Evolutionary conservation across 2,329 filamentous ascomycete genomes (phyloP).

Genomic region (Purpureocillium lavendulum): DNA sequence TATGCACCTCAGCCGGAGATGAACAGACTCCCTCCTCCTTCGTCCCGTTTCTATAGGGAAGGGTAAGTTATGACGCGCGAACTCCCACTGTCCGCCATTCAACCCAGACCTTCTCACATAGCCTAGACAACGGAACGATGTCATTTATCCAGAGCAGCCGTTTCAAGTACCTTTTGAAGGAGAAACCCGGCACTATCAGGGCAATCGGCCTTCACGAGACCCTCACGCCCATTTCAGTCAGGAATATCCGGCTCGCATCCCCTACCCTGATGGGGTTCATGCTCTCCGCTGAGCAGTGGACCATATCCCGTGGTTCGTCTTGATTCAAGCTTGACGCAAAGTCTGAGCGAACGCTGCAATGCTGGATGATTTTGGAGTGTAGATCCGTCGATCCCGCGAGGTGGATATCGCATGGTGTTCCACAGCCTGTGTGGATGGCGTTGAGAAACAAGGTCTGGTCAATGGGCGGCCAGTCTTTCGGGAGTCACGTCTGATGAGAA

Average conservation of each 20-base stretch:
- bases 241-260: not conserved
- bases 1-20: not conserved
- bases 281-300: not conserved
- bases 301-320: no score
- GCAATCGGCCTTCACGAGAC: not conserved
- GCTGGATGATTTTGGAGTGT: no score
- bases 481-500: no score
- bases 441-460: no score
- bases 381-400: no score
- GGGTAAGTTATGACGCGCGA: slow-evolving; percentile 1
- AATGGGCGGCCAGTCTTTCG: no score
- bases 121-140: not conserved
- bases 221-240: not conserved
- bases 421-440: no score
- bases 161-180: not conserved
- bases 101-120: not conserved
- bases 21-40: not conserved
- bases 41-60: not conserved
- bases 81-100: not conserved
- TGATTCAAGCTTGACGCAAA: no score
- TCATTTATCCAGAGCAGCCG: not conserved
- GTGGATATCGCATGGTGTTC: no score
- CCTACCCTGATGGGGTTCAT: not conserved
- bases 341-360: no score
- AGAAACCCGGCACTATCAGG: not conserved